These are phyloP conservation scores for Epichloe sibirici DNA, from an alignment of 2,329 filamentous ascomycete species.

Conservation along the genomic window DNA sequence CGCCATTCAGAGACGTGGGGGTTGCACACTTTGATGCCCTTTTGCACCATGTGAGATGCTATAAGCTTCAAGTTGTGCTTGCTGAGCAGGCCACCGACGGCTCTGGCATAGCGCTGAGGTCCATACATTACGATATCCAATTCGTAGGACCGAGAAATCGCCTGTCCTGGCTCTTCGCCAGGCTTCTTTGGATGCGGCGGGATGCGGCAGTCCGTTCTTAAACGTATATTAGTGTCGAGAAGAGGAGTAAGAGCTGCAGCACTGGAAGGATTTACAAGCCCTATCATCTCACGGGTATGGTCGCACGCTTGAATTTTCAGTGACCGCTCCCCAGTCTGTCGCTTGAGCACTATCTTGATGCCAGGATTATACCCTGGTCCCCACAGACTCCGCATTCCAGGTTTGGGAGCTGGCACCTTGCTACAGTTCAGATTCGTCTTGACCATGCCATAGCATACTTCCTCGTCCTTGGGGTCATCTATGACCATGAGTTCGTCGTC, in stretches of 20 bases:
- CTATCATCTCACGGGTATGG: constrained; percentile 58
- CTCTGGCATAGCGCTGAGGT: constrained; percentile 49
- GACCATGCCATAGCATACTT: constrained; percentile 73
- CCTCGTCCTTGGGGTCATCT: constrained; percentile 49
- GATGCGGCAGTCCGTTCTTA: constrained; percentile 64
- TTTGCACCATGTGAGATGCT: constrained; percentile 52
- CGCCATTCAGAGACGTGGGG: constrained; percentile 51
- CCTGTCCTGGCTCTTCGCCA: constrained; percentile 52
- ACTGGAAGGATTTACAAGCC: constrained; percentile 56
- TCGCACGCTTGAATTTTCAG: constrained; percentile 63
- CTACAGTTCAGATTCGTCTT: constrained; percentile 56
- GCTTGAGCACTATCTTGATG: constrained; percentile 59
- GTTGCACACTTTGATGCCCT: constrained; percentile 61
- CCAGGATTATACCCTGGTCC: constrained; percentile 53
- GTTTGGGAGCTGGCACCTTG: constrained; percentile 56
- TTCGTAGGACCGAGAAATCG: constrained; percentile 47
- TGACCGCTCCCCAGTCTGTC: constrained; percentile 41
- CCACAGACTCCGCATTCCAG: constrained; percentile 46
- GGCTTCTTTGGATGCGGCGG: constrained; percentile 49
- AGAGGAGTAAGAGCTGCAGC: constrained; percentile 58
- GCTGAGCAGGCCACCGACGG: constrained; percentile 54
- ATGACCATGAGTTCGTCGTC: constrained; percentile 49
- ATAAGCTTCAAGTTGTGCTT: constrained; percentile 56
- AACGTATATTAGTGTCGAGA: constrained; percentile 51
- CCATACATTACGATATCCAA: constrained; percentile 73